A percentile compares a stretch with the other conserved stretches of the same genome.
These are phyloP conservation scores for Tylopilus vinaceipallidus DNA, from an alignment of 768 basidiomycete genomes.

Conservation along the genomic window DNA sequence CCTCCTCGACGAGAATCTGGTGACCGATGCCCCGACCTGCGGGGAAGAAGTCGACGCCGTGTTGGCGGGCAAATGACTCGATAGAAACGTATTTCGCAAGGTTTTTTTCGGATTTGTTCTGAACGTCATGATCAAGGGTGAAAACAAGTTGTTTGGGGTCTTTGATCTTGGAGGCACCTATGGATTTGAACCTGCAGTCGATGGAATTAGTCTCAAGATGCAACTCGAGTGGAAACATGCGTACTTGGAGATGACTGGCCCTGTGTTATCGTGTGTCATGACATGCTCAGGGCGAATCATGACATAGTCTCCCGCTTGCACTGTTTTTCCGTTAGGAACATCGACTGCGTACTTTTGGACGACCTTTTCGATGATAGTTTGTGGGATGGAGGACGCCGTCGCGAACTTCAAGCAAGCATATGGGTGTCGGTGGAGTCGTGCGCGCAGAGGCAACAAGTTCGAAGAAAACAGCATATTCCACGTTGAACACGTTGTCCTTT, in stretches of 20 bases:
- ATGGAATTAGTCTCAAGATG: not conserved
- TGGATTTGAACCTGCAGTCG: constrained; percentile 79
- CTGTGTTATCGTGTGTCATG: constrained; percentile 98
- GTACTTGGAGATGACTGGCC: constrained; percentile 96
- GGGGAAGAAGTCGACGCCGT: constrained; percentile 92
- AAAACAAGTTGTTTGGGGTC: constrained; percentile 88
- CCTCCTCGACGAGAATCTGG: constrained; percentile 96
- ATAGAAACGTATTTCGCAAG: constrained; percentile 89
- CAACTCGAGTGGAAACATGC: constrained; percentile 25
- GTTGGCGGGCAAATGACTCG: constrained; percentile 82
- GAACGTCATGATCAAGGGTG: constrained; percentile 97
- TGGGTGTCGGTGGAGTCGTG: not conserved
- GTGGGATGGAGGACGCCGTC: constrained; percentile 47
- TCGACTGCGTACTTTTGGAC: constrained; percentile 97
- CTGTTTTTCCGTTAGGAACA: constrained; percentile 70
- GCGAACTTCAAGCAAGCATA: constrained; percentile 31
- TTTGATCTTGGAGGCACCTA: constrained; percentile 83
- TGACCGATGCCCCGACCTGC: constrained; percentile 98
- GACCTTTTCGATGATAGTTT: constrained; percentile 95
- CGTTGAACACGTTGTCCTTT: no score
- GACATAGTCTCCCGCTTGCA: constrained; percentile 97
- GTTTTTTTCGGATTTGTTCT: constrained; percentile 91
- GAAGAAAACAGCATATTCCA: constrained; percentile 5
- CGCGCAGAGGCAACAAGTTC: constrained; percentile 8
- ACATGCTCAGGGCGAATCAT: constrained; percentile 99